Conservation (phyloP, 495 filamentous ascomycete species). For the Aeminium ludgeri region DNA sequence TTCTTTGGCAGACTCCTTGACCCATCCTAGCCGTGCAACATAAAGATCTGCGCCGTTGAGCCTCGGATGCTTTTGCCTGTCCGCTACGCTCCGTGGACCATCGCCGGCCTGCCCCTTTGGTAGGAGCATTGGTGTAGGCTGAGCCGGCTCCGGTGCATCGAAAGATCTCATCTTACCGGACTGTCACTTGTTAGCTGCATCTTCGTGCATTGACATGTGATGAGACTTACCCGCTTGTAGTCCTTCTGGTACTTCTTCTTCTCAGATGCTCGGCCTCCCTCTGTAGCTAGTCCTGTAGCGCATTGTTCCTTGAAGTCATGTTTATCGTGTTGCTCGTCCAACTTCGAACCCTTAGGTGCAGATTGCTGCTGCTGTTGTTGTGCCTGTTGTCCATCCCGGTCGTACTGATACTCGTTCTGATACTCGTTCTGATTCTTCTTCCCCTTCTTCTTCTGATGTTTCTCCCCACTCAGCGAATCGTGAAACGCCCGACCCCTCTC, state of each 20-base stretch:
- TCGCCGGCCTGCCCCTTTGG: conserved; percentile 16
- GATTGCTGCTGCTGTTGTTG: conserved; percentile 14
- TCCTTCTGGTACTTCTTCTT: conserved; percentile 7
- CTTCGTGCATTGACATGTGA: not conserved
- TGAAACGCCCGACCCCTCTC: conserved; percentile 11
- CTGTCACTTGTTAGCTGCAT: not conserved
- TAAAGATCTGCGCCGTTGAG: conserved; percentile 36
- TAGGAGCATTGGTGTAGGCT: conserved; percentile 17
- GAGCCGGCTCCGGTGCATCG: conserved; percentile 1
- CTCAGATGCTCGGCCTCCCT: not conserved
- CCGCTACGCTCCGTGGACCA: conserved; percentile 14
- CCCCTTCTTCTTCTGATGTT: conserved; percentile 12
- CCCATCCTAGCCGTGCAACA: conserved; percentile 30
- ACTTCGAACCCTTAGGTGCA: conserved; percentile 9
- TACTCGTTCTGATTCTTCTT: conserved; percentile 2
- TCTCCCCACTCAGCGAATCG: conserved; percentile 9
- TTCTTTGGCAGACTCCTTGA: not conserved
- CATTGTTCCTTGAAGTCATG: conserved; percentile 4
- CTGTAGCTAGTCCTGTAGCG: not conserved
- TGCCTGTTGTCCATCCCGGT: conserved; percentile 18
- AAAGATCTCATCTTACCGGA: conserved; percentile 8
- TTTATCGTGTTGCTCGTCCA: not conserved
- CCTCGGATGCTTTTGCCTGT: conserved; percentile 30
- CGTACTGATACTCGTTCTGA: conserved; percentile 11
- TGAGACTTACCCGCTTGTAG: conserved; percentile 8